Evolutionary conservation across 805 yeast genomes (phyloP).

Genomic region (Schwanniomyces polymorphus): DNA sequence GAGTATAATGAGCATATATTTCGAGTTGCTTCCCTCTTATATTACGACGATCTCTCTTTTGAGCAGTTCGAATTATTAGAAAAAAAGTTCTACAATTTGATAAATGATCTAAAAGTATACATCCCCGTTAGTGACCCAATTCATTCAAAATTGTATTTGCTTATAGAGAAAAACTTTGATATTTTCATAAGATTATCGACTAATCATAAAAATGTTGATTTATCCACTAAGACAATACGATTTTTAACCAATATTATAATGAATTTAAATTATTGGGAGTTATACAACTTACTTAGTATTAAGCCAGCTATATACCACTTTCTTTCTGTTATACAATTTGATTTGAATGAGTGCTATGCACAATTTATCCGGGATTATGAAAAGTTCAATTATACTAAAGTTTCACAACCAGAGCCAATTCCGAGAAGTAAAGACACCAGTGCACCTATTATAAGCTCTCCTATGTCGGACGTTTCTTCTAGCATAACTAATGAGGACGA

Average conservation of each 20-base stretch:
- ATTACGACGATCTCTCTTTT: slow-evolving; percentile 14
- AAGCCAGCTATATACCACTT: slow-evolving; percentile 44
- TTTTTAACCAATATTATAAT: slow-evolving; percentile 37
- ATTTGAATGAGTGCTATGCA: slow-evolving; percentile 38
- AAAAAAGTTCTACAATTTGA: slow-evolving; percentile 22
- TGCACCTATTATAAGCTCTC: neutral
- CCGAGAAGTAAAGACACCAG: slow-evolving; percentile 5
- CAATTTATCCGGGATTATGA: slow-evolving; percentile 35
- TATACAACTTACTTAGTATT: slow-evolving; percentile 40
- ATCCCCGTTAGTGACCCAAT: slow-evolving; percentile 24
- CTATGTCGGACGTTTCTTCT: slow-evolving; percentile 7
- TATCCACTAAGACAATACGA: slow-evolving; percentile 35
- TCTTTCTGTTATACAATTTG: slow-evolving; percentile 36
- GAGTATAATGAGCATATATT: slow-evolving; percentile 40
- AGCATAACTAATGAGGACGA: slow-evolving; percentile 7
- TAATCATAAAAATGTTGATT: slow-evolving; percentile 23
- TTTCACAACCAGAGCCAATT: slow-evolving; percentile 14
- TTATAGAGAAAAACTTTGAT: slow-evolving; percentile 41
- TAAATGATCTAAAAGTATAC: slow-evolving; percentile 21
- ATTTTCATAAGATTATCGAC: slow-evolving; percentile 36
- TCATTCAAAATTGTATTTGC: slow-evolving; percentile 27
- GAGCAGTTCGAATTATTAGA: slow-evolving; percentile 18
- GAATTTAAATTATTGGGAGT: slow-evolving; percentile 45
- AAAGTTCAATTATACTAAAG: slow-evolving; percentile 21
- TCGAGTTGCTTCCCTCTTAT: slow-evolving; percentile 27